Conservation (phyloP, 2,329 filamentous ascomycete genomes). For the Endothia cerciana region DNA sequence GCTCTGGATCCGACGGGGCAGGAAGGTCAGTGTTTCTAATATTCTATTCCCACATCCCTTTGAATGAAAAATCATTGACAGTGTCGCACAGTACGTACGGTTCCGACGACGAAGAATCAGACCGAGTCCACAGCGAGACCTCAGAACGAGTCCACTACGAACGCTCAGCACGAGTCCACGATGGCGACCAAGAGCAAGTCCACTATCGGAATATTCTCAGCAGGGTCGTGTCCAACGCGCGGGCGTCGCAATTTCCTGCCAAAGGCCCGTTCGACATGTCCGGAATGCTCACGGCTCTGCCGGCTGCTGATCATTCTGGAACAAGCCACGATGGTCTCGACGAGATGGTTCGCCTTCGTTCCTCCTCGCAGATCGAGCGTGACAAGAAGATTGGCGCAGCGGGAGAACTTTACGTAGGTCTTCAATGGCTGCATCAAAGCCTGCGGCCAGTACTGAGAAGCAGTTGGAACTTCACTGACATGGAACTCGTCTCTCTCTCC, state of each 20-base stretch:
- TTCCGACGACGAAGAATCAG: background rate
- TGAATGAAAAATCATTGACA: background rate
- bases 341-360: background rate
- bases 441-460: background rate
- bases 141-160: too few relatives aligned
- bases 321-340: background rate
- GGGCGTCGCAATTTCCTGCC: background rate
- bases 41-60: background rate
- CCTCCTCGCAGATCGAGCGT: constrained; percentile 20
- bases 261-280: background rate
- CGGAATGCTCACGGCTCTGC: constrained; percentile 4
- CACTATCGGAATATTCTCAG: background rate
- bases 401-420: constrained; percentile 32
- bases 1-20: background rate
- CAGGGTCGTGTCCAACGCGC: background rate
- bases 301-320: constrained; percentile 12
- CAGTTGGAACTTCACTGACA: background rate
- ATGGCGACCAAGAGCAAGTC: too few relatives aligned
- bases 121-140: background rate
- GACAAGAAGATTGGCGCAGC: constrained; percentile 32
- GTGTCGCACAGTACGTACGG: background rate
- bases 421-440: background rate
- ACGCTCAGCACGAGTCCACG: too few relatives aligned
- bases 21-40: background rate
- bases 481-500: background rate